These are phyloP conservation scores for Camellia granthamiana DNA, from an alignment of 148 eudicot species.

Conservation along the genomic window DNA sequence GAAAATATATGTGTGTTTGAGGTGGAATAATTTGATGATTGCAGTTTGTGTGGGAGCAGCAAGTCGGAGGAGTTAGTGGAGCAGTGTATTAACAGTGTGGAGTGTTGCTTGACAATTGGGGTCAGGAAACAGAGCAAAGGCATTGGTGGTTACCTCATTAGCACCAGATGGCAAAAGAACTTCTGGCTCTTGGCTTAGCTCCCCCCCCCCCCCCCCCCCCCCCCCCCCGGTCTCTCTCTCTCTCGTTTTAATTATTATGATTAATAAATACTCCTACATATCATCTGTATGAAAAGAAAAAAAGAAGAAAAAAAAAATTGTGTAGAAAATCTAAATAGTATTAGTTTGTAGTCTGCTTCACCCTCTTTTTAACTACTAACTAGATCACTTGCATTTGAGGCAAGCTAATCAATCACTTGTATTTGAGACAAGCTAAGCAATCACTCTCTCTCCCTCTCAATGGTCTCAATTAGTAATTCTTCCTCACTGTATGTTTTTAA, in stretches of 20 bases:
- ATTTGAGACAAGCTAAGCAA: background rate
- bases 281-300: background rate
- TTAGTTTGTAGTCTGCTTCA: background rate
- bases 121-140: constrained; percentile 88
- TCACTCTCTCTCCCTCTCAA: background rate
- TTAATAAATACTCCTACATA: background rate
- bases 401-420: background rate
- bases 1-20: too few relatives aligned
- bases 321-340: constrained; percentile 23
- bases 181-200: constrained; percentile 92
- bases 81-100: constrained; percentile 76
- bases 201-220: too few relatives aligned
- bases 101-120: constrained; percentile 86
- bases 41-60: constrained; percentile 38
- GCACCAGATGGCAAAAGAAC: constrained; percentile 95
- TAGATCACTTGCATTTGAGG: constrained; percentile 9
- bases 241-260: background rate
- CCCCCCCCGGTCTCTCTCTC: too few relatives aligned
- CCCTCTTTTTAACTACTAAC: constrained; percentile 25
- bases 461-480: too few relatives aligned
- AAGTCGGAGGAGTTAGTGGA: constrained; percentile 76
- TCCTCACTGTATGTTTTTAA: too few relatives aligned
- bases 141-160: constrained; percentile 87
- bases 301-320: background rate
- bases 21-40: too few relatives aligned